phyloP scores from a whole-genome alignment of 768 basidiomycete genomes.

The Boletellus ananiceps region DNA sequence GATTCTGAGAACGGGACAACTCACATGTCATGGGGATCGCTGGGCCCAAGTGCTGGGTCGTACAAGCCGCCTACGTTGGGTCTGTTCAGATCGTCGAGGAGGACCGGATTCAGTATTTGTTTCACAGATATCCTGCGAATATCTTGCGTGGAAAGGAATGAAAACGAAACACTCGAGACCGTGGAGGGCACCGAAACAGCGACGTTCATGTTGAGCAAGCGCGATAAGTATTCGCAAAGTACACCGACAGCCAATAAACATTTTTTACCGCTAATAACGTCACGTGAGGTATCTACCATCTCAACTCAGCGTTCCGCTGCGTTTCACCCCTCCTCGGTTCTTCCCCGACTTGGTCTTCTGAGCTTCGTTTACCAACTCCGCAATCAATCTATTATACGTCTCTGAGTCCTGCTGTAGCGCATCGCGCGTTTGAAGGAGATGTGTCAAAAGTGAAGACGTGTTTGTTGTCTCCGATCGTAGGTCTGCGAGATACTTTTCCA shows the following conservation, averaged over 20 bases:
- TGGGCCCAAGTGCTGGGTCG: constrained; percentile 92
- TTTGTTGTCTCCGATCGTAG: constrained; percentile 69
- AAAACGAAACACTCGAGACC: constrained; percentile 84
- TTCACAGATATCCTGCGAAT: constrained; percentile 94
- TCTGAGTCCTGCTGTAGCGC: constrained; percentile 83
- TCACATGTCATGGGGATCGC: constrained; percentile 84
- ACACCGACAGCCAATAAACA: constrained; percentile 4
- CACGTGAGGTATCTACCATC: constrained; percentile 11
- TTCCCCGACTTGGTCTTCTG: constrained; percentile 76
- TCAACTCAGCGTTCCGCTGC: constrained; percentile 45
- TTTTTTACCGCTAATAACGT: constrained; percentile 13
- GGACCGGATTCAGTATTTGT: constrained; percentile 88
- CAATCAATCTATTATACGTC: constrained; percentile 87
- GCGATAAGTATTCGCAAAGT: not conserved
- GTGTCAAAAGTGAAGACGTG: constrained; percentile 71
- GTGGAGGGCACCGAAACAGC: constrained; percentile 83
- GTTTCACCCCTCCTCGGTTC: constrained; percentile 40
- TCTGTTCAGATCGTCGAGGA: constrained; percentile 90
- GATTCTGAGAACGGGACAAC: constrained; percentile 30
- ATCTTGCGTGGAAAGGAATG: constrained; percentile 85
- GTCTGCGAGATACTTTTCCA: constrained; percentile 66
- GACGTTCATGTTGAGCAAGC: constrained; percentile 70
- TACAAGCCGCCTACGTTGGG: constrained; percentile 92
- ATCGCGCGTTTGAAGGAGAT: constrained; percentile 77
- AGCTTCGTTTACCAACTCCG: constrained; percentile 88